These are phyloP conservation scores for Tilletia caries DNA, from an alignment of 1,284 basidiomycete species.

Conservation along the genomic window DNA sequence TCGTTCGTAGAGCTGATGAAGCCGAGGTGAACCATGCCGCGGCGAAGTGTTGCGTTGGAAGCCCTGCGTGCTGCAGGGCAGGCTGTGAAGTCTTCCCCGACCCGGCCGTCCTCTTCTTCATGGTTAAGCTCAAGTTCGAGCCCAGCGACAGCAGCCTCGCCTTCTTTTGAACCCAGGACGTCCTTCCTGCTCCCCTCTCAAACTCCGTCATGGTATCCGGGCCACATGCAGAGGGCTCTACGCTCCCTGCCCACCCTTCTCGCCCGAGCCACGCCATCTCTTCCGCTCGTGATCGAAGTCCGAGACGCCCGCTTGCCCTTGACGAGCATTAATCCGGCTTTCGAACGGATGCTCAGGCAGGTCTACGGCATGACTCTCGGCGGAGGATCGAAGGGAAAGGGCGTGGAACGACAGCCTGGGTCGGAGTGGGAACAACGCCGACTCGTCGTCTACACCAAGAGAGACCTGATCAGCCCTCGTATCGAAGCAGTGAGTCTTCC, in stretches of 20 bases:
- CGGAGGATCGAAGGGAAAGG: background rate
- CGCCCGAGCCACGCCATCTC: constrained; percentile 63
- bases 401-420: constrained; percentile 61
- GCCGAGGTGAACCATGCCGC: no score
- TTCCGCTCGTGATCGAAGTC: constrained; percentile 79
- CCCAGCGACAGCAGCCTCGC: background rate
- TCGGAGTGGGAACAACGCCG: constrained; percentile 55
- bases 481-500: constrained; percentile 60
- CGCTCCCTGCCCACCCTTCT: constrained; percentile 59
- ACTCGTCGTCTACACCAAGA: constrained; percentile 87
- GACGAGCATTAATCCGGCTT: constrained; percentile 73
- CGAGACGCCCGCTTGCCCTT: constrained; percentile 87
- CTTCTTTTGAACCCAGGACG: constrained; percentile 50
- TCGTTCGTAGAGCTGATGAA: no score
- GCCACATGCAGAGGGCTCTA: constrained; percentile 70
- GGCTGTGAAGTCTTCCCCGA: background rate
- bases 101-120: background rate
- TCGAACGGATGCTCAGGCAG: constrained; percentile 1
- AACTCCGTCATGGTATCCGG: constrained; percentile 91
- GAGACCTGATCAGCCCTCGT: constrained; percentile 80
- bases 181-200: constrained; percentile 56
- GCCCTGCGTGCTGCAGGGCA: no score
- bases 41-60: no score
- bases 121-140: background rate
- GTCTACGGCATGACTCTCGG: background rate